Percentiles rank a stretch among this genome's conserved stretches.
phyloP scores from a whole-genome alignment of 2,329 filamentous ascomycete genomes.

The Penicillium sp. region DNA sequence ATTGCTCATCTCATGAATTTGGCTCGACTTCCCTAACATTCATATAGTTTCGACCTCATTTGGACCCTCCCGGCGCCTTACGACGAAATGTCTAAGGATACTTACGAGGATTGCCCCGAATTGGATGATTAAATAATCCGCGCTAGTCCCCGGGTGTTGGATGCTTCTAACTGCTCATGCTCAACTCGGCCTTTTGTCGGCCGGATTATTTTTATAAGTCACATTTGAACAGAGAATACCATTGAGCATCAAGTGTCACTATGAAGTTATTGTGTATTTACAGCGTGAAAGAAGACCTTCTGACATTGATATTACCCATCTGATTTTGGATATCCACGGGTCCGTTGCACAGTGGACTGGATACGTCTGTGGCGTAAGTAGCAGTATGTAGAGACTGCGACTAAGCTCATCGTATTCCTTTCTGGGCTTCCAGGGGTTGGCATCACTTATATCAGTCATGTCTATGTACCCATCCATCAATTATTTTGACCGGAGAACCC shows the following conservation, averaged over 20 bases:
- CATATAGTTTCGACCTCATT: slow-evolving; percentile 49
- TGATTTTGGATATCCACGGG: too few relatives aligned
- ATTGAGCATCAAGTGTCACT: background rate
- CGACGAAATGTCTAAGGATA: slow-evolving; percentile 42
- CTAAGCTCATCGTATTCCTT: background rate
- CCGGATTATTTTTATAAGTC: background rate
- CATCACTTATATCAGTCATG: background rate
- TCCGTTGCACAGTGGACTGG: too few relatives aligned
- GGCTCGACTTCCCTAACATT: background rate
- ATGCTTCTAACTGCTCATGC: background rate
- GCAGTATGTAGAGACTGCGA: background rate
- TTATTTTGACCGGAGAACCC: too few relatives aligned
- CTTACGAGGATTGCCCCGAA: slow-evolving; percentile 54
- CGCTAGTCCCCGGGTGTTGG: too few relatives aligned
- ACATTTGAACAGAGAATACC: background rate
- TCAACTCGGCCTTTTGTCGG: background rate
- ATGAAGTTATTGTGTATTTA: background rate
- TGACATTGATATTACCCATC: background rate
- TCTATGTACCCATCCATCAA: too few relatives aligned
- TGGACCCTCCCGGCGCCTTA: slow-evolving; percentile 57
- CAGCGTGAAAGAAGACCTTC: background rate
- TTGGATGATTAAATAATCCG: slow-evolving; percentile 38
- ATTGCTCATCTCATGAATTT: background rate
- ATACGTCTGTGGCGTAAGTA: background rate
- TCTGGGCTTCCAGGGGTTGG: background rate